Evolutionary conservation across 768 basidiomycete genomes (phyloP), one percentile per base, ranked within the genome.

Genomic region (Leccinum ochraceum): DNA sequence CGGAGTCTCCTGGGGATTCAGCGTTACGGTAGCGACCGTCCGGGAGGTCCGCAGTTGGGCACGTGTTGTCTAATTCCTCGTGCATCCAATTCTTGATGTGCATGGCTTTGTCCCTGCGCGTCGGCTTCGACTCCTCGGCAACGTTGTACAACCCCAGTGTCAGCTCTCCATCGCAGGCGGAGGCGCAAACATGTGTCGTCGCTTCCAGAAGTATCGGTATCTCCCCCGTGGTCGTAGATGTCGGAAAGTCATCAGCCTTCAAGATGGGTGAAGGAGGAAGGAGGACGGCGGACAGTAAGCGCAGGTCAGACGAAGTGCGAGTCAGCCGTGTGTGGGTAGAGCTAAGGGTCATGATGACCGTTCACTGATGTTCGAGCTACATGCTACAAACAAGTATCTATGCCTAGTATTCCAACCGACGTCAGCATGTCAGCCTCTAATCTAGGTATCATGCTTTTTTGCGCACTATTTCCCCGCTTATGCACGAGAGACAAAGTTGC

Each of bases 141-240:
- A 61, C 49, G 36, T 57, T 37, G 36, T 61, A 44, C 49, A 63
- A 50, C 26, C 56, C 57, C 13, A 30, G 55, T 13, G 30, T 20
- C 9, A 44, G 24, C 36, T 60, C 57, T 26, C 13, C 22, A 13
- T 28, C 20, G 48, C 37, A 46, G 17, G 58, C 46, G 30, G 58
- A 66, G 44, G 62, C 58, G 50, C 60, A 59, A 51, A n/a, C 46
- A 48, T 42, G 57, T 48, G 51, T 46, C 17, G 54, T 54, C 13
- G 4, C 53, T 56, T 81, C 78, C 56, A 83, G 73, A 60, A 81
- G 66, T 42, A 86, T 75, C n/a, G 82, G 84, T 58, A 86, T 84
- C 54, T 81, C 77, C 34, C 78, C 81, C 36, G 80, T 82, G 30
- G 79, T 79, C 63, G 69, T 73, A 6, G 75, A 71, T 58, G 73